Conservation (phyloP, 1,284 basidiomycete genomes). For the Grifola frondosa region DNA sequence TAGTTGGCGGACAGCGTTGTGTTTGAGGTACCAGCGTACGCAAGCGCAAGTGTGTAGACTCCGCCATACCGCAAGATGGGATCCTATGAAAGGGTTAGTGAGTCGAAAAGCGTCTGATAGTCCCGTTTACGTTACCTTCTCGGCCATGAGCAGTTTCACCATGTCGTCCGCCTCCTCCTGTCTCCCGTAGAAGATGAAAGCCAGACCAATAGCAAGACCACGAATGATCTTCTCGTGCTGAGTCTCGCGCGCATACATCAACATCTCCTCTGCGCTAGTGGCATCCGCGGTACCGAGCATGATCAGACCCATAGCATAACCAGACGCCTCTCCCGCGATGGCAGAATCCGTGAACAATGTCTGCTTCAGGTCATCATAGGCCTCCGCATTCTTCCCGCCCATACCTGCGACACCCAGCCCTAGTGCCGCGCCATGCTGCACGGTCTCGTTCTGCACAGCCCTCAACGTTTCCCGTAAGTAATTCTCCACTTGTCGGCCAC, state of each 20-base stretch:
- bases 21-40: slow-evolving; percentile 93
- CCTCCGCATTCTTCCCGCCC: slow-evolving; percentile 84
- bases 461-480: slow-evolving; percentile 81
- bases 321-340: slow-evolving; percentile 90
- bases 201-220: slow-evolving; percentile 87
- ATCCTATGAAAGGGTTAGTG: slow-evolving; percentile 53
- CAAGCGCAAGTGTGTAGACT: slow-evolving; percentile 91
- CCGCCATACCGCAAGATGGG: slow-evolving; percentile 94
- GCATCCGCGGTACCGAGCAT: slow-evolving; percentile 89
- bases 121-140: slow-evolving; percentile 80
- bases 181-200: slow-evolving; percentile 87
- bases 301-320: slow-evolving; percentile 94
- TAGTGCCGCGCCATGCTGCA: slow-evolving; percentile 94
- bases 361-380: slow-evolving; percentile 89
- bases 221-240: slow-evolving; percentile 99
- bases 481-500: slow-evolving; percentile 63
- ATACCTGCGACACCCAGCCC: slow-evolving; percentile 92
- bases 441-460: slow-evolving; percentile 73
- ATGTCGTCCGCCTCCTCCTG: slow-evolving; percentile 87
- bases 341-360: slow-evolving; percentile 91
- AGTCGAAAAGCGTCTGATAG: too few species aligned
- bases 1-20: slow-evolving; percentile 85
- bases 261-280: slow-evolving; percentile 86
- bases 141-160: slow-evolving; percentile 72
- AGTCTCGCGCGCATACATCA: slow-evolving; percentile 91